Conservation (phyloP, 768 basidiomycete species). For the Postia placenta region DNA sequence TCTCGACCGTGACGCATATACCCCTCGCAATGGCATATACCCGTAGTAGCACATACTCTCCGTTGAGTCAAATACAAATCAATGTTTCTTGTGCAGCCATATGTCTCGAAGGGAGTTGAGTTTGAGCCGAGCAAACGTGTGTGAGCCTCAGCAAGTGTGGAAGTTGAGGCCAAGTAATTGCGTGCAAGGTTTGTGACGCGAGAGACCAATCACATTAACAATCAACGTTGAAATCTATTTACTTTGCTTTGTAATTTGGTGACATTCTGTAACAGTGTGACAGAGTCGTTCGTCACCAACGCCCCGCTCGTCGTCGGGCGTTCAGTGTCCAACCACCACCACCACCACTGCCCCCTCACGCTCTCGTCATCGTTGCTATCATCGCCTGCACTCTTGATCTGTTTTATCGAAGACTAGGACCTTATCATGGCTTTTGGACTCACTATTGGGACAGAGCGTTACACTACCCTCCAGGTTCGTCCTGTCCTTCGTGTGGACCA, state of each 20-base stretch:
- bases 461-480: constrained; percentile 60
- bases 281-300: background rate
- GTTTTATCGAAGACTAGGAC: constrained; percentile 1
- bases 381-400: background rate
- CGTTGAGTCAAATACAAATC: too few relatives aligned
- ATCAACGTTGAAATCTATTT: too few relatives aligned
- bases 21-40: too few relatives aligned
- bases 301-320: background rate
- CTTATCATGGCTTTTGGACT: constrained; percentile 63
- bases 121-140: too few relatives aligned
- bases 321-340: background rate
- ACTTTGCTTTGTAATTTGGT: background rate
- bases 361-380: background rate
- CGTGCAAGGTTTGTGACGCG: too few relatives aligned
- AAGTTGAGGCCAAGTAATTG: too few relatives aligned
- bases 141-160: too few relatives aligned
- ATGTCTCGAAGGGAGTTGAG: too few relatives aligned
- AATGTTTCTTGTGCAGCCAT: too few relatives aligned
- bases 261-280: background rate
- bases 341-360: background rate
- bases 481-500: background rate
- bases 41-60: too few relatives aligned
- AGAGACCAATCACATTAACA: too few relatives aligned
- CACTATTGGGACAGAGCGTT: constrained; percentile 75
- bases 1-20: too few relatives aligned